Evolutionary conservation across 495 filamentous ascomycete species (phyloP).

Genomic region (Terfezia claveryi): DNA sequence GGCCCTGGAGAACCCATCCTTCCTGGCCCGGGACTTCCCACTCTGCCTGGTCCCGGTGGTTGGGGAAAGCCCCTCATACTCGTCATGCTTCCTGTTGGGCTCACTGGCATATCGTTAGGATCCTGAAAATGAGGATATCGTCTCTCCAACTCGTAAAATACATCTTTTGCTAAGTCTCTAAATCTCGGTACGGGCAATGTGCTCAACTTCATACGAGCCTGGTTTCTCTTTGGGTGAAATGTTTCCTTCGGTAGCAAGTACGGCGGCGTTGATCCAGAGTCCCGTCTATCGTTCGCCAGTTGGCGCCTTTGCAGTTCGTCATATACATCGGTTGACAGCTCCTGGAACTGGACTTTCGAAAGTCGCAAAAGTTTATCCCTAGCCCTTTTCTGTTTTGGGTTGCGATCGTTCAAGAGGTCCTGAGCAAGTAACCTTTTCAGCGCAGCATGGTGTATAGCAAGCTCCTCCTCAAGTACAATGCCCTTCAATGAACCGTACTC

Average conservation of each 20-base stretch:
- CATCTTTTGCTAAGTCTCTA: constrained; percentile 79
- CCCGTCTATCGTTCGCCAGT: constrained; percentile 27
- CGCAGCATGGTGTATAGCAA: constrained; percentile 62
- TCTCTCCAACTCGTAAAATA: constrained; percentile 81
- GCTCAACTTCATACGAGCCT: constrained; percentile 80
- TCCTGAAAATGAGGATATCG: constrained; percentile 63
- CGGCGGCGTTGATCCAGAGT: constrained; percentile 29
- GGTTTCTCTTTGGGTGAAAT: constrained; percentile 93
- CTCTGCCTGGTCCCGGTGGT: constrained; percentile 1
- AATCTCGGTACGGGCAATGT: constrained; percentile 68
- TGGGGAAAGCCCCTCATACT: constrained; percentile 8
- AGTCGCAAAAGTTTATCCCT: constrained; percentile 80
- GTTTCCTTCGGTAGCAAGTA: constrained; percentile 60
- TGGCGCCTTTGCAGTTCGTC: constrained; percentile 73
- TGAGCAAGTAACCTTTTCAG: constrained; percentile 55
- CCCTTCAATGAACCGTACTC: constrained; percentile 21
- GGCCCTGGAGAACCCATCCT: constrained; percentile 3
- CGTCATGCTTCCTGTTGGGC: constrained; percentile 29
- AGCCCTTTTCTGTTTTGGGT: constrained; percentile 52
- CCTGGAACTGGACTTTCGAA: constrained; percentile 80
- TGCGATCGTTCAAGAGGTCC: constrained; percentile 37
- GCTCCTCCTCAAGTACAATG: constrained; percentile 38
- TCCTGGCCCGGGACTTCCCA: constrained; percentile 14
- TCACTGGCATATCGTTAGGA: constrained; percentile 43
- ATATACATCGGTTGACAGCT: constrained; percentile 91